These are phyloP conservation scores for Ceratocystis destructans DNA, from an alignment of 2,329 filamentous ascomycete genomes.

Conservation along the genomic window DNA sequence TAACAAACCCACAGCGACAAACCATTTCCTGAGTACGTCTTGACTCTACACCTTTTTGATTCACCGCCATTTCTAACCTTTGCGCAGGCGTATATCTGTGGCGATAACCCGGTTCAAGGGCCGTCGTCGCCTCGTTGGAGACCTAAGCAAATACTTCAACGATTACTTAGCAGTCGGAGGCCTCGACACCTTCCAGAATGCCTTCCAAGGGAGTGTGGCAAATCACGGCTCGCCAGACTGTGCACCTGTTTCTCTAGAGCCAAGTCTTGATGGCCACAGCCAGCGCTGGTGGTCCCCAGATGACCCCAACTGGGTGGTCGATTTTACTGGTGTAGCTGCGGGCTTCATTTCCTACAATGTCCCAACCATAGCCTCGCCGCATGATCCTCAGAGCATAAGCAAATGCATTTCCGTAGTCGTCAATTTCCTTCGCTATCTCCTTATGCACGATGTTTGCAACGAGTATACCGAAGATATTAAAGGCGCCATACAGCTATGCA, in stretches of 20 bases:
- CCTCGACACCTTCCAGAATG: slow-evolving; percentile 43
- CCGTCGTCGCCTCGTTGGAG: slow-evolving; percentile 57
- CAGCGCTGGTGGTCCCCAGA: slow-evolving; percentile 36
- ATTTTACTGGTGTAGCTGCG: slow-evolving; percentile 64
- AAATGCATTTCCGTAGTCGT: slow-evolving; percentile 43
- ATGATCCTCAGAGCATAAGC: not conserved
- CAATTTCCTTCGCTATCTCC: slow-evolving; percentile 80
- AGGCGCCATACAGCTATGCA: slow-evolving; percentile 52
- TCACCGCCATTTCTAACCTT: not conserved
- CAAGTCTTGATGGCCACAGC: slow-evolving; percentile 39
- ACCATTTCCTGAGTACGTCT: slow-evolving; percentile 42
- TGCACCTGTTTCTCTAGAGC: slow-evolving; percentile 25
- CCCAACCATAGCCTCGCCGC: slow-evolving; percentile 22
- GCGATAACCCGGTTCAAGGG: slow-evolving; percentile 22
- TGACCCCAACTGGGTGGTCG: slow-evolving; percentile 52
- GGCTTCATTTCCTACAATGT: slow-evolving; percentile 57
- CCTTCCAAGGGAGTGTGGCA: slow-evolving; percentile 43
- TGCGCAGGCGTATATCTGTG: slow-evolving; percentile 9
- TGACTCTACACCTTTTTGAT: no score
- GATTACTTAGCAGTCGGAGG: slow-evolving; percentile 77
- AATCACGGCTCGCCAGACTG: slow-evolving; percentile 34
- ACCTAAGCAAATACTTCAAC: slow-evolving; percentile 52
- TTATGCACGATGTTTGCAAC: slow-evolving; percentile 72
- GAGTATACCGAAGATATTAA: slow-evolving; percentile 59
- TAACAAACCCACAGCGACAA: slow-evolving; percentile 28